Conservation (phyloP, 768 basidiomycete species). For the Naganishia onofrii region DNA sequence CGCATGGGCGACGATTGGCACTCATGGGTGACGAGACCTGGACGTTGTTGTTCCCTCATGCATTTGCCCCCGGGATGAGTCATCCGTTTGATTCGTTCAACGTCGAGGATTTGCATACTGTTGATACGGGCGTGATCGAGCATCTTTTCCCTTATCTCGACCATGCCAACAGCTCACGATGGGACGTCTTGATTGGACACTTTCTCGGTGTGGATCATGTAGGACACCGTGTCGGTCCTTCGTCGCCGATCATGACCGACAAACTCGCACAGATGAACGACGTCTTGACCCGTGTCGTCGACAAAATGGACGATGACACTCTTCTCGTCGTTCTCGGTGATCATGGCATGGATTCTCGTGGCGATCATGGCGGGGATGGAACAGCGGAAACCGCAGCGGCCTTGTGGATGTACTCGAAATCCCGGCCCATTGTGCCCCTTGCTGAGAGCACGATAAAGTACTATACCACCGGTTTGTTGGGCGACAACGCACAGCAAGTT, state of each 20-base stretch:
- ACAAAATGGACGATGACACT: constrained; percentile 71
- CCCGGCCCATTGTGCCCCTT: constrained; percentile 46
- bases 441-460: background rate
- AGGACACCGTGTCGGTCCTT: constrained; percentile 89
- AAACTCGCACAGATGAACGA: constrained; percentile 87
- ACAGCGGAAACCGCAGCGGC: constrained; percentile 77
- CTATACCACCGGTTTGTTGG: constrained; percentile 6
- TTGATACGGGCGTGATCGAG: constrained; percentile 81
- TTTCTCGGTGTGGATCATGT: constrained; percentile 95
- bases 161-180: constrained; percentile 54
- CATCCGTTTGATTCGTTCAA: constrained; percentile 95
- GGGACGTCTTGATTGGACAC: constrained; percentile 88
- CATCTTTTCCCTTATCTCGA: constrained; percentile 76
- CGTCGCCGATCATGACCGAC: constrained; percentile 75
- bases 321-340: constrained; percentile 88
- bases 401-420: constrained; percentile 90
- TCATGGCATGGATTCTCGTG: constrained; percentile 92
- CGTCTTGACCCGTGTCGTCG: constrained; percentile 70
- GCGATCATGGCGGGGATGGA: constrained; percentile 93
- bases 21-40: constrained; percentile 98
- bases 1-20: constrained; percentile 61
- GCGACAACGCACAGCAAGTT: background rate
- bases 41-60: constrained; percentile 78
- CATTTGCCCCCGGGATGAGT: constrained; percentile 69
- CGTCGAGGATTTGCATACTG: constrained; percentile 94